These are phyloP conservation scores for Chaetomidium leptoderma DNA, from an alignment of 495 filamentous ascomycete genomes.

Conservation along the genomic window DNA sequence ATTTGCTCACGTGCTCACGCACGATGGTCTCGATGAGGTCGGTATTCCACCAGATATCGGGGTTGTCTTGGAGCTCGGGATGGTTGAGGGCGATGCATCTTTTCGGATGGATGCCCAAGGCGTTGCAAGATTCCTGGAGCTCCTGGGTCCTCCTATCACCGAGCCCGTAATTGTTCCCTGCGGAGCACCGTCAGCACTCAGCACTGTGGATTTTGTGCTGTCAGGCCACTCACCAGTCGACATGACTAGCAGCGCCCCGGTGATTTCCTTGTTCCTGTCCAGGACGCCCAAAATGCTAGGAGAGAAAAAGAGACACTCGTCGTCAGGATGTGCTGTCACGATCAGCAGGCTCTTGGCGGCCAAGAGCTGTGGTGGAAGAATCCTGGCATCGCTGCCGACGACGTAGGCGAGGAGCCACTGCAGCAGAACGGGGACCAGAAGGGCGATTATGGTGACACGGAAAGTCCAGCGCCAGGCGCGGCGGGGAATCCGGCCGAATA, in stretches of 20 bases:
- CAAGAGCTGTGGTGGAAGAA: constrained; percentile 37
- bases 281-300: constrained; percentile 41
- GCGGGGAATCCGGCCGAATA: constrained; percentile 23
- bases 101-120: constrained; percentile 32
- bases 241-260: constrained; percentile 37
- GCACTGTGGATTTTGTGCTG: no score
- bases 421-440: constrained; percentile 35
- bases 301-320: constrained; percentile 43
- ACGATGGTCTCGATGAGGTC: constrained; percentile 31
- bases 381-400: constrained; percentile 35
- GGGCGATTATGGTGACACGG: constrained; percentile 22
- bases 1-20: constrained; percentile 34
- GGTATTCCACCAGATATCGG: constrained; percentile 41
- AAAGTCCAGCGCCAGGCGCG: constrained; percentile 31
- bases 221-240: constrained; percentile 41
- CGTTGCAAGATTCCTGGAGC: constrained; percentile 35
- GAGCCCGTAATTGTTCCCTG: constrained; percentile 43
- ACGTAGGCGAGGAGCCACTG: constrained; percentile 39
- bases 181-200: not conserved
- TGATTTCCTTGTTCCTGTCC: constrained; percentile 30
- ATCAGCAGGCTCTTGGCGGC: constrained; percentile 37
- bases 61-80: constrained; percentile 39
- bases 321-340: constrained; percentile 43
- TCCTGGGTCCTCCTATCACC: constrained; percentile 35
- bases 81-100: constrained; percentile 37